Percentiles rank a stretch among this genome's conserved stretches.
Evolutionary conservation across 345 rosid species (phyloP).

Genomic region (Arabis hirsuta): DNA sequence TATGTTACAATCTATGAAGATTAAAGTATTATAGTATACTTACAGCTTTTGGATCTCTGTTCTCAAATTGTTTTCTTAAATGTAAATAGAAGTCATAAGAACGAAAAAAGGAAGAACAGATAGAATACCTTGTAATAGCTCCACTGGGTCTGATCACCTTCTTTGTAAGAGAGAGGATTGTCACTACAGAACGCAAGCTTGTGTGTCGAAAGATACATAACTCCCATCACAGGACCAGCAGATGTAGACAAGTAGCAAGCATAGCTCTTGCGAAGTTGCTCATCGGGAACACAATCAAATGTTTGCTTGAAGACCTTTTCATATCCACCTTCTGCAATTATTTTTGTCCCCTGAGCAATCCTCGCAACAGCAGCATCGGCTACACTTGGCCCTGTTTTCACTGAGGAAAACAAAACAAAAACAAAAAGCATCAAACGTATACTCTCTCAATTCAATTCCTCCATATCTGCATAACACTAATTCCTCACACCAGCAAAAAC

Average conservation of each 20-base stretch:
- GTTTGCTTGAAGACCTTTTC: constrained; percentile 81
- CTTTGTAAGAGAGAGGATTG: constrained; percentile 78
- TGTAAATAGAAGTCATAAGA: neutral
- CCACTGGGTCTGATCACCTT: constrained; percentile 67
- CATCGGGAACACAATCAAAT: constrained; percentile 80
- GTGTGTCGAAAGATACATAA: constrained; percentile 73
- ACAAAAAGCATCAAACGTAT: neutral
- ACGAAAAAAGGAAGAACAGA: neutral
- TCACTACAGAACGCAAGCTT: constrained; percentile 90
- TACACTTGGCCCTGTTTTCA: constrained; percentile 93
- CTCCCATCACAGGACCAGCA: constrained; percentile 97
- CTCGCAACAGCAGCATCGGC: constrained; percentile 92
- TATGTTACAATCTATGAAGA: neutral
- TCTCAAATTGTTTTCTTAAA: neutral
- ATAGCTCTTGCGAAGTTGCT: constrained; percentile 69
- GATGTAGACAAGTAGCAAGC: constrained; percentile 97
- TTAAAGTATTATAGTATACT: neutral
- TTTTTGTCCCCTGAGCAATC: constrained; percentile 89
- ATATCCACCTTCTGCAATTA: constrained; percentile 95
- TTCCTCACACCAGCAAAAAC: constrained; percentile 2
- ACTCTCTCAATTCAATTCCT: neutral
- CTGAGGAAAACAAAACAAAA: constrained; percentile 41
- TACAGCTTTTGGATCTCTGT: neutral
- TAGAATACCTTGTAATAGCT: constrained; percentile 87
- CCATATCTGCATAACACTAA: neutral